Conservation (phyloP, 2,329 filamentous ascomycete species). For the Pestalotiopsis sp. region DNA sequence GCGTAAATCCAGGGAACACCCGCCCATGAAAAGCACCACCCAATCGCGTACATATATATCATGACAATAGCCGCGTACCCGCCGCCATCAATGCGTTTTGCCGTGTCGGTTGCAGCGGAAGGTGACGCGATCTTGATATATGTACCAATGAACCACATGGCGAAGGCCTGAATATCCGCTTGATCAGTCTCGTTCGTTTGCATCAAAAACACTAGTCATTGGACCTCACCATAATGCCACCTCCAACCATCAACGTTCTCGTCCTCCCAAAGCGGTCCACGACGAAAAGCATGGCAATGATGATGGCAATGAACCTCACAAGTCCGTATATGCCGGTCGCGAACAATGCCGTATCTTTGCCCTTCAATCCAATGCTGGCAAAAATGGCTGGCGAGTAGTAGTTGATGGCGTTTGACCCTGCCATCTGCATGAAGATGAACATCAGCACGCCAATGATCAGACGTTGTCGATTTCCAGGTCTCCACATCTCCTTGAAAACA, state of each 20-base stretch:
- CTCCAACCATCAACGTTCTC: slow-evolving; percentile 22
- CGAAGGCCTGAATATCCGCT: background rate
- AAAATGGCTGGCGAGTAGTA: slow-evolving; percentile 75
- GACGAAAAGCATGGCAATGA: slow-evolving; percentile 50
- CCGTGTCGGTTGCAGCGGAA: background rate
- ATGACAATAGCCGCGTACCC: slow-evolving; percentile 22
- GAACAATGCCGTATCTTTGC: slow-evolving; percentile 46
- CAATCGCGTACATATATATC: slow-evolving; percentile 25
- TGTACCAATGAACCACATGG: slow-evolving; percentile 28
- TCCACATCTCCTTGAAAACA: background rate
- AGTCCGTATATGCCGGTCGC: slow-evolving; percentile 79
- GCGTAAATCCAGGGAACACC: slow-evolving; percentile 29
- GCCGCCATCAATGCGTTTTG: slow-evolving; percentile 13
- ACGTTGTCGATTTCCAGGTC: background rate
- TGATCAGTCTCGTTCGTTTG: background rate
- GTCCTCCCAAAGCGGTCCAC: slow-evolving; percentile 26
- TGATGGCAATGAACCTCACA: slow-evolving; percentile 70
- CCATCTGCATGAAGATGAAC: slow-evolving; percentile 6
- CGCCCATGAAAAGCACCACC: slow-evolving; percentile 27
- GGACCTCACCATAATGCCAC: slow-evolving; percentile 23
- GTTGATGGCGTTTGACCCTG: slow-evolving; percentile 67
- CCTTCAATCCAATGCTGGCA: slow-evolving; percentile 50
- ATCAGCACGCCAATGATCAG: background rate
- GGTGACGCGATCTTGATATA: slow-evolving; percentile 22
- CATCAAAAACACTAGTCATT: background rate